Evolutionary conservation across 768 basidiomycete genomes (phyloP).

Genomic region (Mycena leptocephala): DNA sequence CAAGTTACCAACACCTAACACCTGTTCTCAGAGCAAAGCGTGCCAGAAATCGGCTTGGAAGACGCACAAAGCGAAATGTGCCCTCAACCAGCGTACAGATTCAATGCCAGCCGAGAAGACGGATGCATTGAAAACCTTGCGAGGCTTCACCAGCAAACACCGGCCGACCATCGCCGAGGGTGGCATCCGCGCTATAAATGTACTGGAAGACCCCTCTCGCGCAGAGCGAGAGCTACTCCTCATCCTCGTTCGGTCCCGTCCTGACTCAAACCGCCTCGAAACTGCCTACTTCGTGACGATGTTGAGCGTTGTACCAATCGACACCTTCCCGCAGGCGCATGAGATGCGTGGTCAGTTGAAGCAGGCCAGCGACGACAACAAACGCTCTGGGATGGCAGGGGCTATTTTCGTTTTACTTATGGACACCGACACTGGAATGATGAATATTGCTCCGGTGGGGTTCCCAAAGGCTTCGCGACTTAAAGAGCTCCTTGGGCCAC

Average conservation of each 20-base stretch:
- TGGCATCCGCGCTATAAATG: not conserved
- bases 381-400: not conserved
- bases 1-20: too few species aligned
- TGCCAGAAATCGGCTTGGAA: slow-evolving; percentile 10
- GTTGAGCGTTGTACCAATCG: not conserved
- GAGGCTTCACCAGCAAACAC: slow-evolving; percentile 13
- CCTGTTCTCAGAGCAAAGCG: not conserved
- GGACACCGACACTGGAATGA: not conserved
- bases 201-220: slow-evolving; percentile 1
- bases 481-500: not conserved
- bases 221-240: slow-evolving; percentile 9
- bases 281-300: not conserved
- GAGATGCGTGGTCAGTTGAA: slow-evolving; percentile 15
- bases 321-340: not conserved
- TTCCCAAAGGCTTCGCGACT: not conserved
- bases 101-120: not conserved
- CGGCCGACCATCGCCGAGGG: slow-evolving; percentile 1
- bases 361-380: slow-evolving; percentile 6
- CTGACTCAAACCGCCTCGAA: not conserved
- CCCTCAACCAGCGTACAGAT: not conserved
- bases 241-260: not conserved
- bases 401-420: not conserved
- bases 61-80: slow-evolving; percentile 11
- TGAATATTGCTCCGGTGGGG: not conserved
- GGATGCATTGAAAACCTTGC: not conserved